Base-by-base conservation (phyloP, 805 yeast genomes). In the Ogataea thermomethanolica region DNA sequence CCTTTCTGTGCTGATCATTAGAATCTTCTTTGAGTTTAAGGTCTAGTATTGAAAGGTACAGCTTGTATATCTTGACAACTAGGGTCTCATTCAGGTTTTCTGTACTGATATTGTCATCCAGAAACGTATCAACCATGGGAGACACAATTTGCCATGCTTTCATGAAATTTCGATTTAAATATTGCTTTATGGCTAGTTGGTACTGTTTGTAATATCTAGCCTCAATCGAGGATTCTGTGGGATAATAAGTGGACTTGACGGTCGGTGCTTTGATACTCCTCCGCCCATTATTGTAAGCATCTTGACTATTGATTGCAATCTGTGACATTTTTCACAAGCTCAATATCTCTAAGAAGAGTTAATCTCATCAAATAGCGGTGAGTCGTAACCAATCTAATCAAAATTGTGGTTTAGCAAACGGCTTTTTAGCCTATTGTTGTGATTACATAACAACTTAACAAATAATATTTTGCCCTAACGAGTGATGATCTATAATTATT, bases 101-200 rank as follows among this genome's bases (percentile, higher is more conserved):
- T 5, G 14, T 27, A 12, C 25, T 41, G 28, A 12, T 38, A 8
- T 11, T 25, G 8, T 24, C 20, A 17, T 27, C 32, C 7, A 44
- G 29, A 7, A 53, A 37, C 5, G 48, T 55, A 11, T 41, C 25
- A 2, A 62, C 43, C 29, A 59, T 25, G 2, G 59, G 55, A 13
- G 29, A 25, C 7, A 51, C 42, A 5, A 59, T 42, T 11, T 40
- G 44, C 62, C 64, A 61, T 3, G 65, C 53, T 8, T 49, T 39
- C 15, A 38, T 39, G 37, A 62, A 62, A 28, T 56, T 54, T 35
- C 61, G 51, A 37, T 67, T 68, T 29, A 70, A 46, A 44, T 69
- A 70, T 44, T 62, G 64, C 43, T 65, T 66, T 36, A 69, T 64
- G 1, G 74, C 72, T 37, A 67, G 51, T 38, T 69, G 69, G 48